Evolutionary conservation across 2,329 filamentous ascomycete species (phyloP).

Genomic region (Sporothrix phasma): DNA sequence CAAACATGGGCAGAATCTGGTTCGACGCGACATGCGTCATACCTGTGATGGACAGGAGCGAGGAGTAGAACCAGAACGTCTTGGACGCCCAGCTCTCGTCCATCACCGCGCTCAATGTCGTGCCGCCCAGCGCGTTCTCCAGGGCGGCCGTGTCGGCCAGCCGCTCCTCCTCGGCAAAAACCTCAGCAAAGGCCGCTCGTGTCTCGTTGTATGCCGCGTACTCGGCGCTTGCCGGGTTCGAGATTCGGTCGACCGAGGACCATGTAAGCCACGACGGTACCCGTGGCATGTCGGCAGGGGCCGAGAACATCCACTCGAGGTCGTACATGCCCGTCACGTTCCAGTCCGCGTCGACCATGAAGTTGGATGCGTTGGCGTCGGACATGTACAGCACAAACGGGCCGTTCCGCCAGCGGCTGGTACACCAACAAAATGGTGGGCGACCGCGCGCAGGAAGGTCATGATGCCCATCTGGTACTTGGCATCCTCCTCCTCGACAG

Average conservation of each 20-base stretch:
- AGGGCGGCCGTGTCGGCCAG: not conserved
- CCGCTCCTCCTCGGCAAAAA: conserved; percentile 2
- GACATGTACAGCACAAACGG: conserved; percentile 23
- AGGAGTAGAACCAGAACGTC: conserved; percentile 1
- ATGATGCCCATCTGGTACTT: conserved; percentile 23
- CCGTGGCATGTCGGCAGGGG: conserved; percentile 24
- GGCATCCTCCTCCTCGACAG: conserved; percentile 21
- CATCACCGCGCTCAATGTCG: not conserved
- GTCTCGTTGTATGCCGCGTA: not conserved
- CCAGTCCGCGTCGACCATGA: conserved; percentile 27
- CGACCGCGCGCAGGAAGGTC: conserved; percentile 4
- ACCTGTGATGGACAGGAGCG: conserved; percentile 1
- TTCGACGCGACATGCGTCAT: not conserved
- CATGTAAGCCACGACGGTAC: conserved; percentile 26
- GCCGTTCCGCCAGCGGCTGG: not conserved
- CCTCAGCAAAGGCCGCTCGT: not conserved
- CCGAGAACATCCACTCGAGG: conserved; percentile 26
- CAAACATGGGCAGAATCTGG: conserved; percentile 4
- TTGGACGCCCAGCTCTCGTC: not conserved
- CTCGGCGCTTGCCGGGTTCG: not conserved
- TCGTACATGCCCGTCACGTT: conserved; percentile 28
- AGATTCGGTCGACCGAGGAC: conserved; percentile 1
- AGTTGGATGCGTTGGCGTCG: conserved; percentile 25
- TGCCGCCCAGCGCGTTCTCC: not conserved
- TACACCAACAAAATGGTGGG: not conserved